phyloP scores from a whole-genome alignment of 352 stramenopile species.

The Phytopythium helicoides region DNA sequence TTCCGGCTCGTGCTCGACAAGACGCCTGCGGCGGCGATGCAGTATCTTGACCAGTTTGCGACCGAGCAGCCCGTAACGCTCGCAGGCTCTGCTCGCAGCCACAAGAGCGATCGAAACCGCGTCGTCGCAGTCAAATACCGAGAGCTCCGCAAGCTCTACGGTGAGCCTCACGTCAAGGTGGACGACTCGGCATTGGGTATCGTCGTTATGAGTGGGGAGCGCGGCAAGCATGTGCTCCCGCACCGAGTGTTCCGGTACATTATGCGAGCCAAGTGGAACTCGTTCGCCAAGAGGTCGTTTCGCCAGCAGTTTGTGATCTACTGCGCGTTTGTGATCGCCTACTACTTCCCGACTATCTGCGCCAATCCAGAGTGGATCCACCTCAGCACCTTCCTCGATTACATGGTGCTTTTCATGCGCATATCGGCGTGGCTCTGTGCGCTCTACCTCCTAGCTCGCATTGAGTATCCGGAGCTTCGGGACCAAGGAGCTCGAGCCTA shows the following conservation, averaged over 20 bases:
- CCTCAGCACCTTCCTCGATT: conserved; percentile 34
- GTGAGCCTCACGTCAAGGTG: conserved; percentile 43
- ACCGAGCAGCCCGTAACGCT: conserved; percentile 30
- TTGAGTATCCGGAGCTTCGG: conserved; percentile 48
- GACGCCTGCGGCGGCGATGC: conserved; percentile 28
- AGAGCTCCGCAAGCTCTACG: conserved; percentile 38
- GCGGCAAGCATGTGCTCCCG: conserved; percentile 44
- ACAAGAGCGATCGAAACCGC: conserved; percentile 21
- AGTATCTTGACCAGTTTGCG: conserved; percentile 58
- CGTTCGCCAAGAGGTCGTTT: conserved; percentile 51
- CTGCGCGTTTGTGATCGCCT: conserved; percentile 41
- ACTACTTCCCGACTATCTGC: conserved; percentile 60
- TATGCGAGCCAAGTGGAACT: conserved; percentile 57
- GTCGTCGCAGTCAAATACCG: conserved; percentile 54
- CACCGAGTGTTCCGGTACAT: conserved; percentile 56
- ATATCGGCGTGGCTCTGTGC: conserved; percentile 49
- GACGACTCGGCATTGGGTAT: conserved; percentile 50
- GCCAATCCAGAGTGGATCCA: conserved; percentile 48
- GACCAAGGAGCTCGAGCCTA: conserved; percentile 42
- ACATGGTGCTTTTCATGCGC: conserved; percentile 35
- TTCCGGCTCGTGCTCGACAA: conserved; percentile 58
- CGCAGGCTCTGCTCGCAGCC: conserved; percentile 8
- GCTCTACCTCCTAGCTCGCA: conserved; percentile 44
- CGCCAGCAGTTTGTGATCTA: conserved; percentile 48
- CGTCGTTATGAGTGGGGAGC: conserved; percentile 25